Evolutionary conservation across 1,139 yeast genomes (phyloP), one percentile per base, ranked within the genome.

Genomic region (Debaryomycetaceae sp.): DNA sequence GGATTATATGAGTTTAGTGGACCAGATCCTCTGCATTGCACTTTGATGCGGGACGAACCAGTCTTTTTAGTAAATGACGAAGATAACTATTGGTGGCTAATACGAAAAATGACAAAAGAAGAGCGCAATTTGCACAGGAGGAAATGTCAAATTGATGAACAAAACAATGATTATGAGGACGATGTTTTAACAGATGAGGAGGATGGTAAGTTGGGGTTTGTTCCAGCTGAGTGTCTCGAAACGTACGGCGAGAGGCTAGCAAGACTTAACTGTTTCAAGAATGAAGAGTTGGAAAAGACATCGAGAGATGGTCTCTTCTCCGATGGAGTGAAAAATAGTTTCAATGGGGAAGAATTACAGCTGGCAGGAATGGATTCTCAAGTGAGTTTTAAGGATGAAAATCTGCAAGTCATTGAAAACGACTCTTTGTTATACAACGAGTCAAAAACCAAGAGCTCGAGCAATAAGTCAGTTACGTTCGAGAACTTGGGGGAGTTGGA

Each of bases 1-100:
- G 97, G 97, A 0, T 66, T 91, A 30, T 87, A 85, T 53, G 89
- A 91, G 41, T 91, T 92, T 53, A 75, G 75, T 31, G 98, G 98
- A 0, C 95, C 96, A 4, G 97, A 91, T 54, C 94, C 95, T 8
- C 89, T 95, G 40, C 98, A 92, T 64, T 87, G 96, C 48, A 81
- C 84, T 38, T 74, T 92, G 6, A 61, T 70, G 19, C 79, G 88
- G 51, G 94, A 94, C 53, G 96, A 89, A 53, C 83, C 95, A 1
- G 92, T 94, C 46, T 70, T 78, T 36, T 67, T 92, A 29, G 65
- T 92, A 30, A 91, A 89, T 55, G 98, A 92, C 56, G 82, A 86
- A 42, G 97, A 92, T 61, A 79, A 88, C 44, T 92, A 92, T 65
- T 92, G 98, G 98, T 92, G 98, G 98, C 67, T 91, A 11, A 91